Conservation (phyloP, 495 filamentous ascomycete species). For the Aspergillus haitiensis region DNA sequence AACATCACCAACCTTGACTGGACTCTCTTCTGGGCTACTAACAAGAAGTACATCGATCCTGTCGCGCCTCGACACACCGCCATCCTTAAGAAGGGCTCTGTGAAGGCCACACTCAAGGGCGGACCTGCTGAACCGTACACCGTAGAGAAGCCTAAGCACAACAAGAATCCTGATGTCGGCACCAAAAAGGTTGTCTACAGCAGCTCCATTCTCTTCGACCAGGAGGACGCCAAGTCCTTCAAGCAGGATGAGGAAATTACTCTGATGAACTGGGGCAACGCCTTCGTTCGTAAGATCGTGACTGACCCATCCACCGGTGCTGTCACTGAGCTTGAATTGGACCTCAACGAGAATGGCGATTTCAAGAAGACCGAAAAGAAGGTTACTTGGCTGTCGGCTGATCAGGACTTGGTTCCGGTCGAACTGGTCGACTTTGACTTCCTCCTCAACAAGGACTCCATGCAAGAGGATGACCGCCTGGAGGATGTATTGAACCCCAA, state of each 20-base stretch:
- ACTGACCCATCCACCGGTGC: conserved; percentile 53
- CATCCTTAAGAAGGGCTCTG: conserved; percentile 63
- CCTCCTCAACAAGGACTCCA: conserved; percentile 86
- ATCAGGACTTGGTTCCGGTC: conserved; percentile 75
- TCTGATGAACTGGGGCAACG: conserved; percentile 95
- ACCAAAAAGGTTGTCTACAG: conserved; percentile 81
- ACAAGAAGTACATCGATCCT: conserved; percentile 95
- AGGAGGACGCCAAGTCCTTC: conserved; percentile 80
- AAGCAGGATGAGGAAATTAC: conserved; percentile 88
- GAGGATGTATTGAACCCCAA: conserved; percentile 76
- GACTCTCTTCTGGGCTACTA: conserved; percentile 88
- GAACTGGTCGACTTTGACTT: conserved; percentile 91
- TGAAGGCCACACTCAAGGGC: conserved; percentile 68
- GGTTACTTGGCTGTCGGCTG: conserved; percentile 81
- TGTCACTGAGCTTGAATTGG: conserved; percentile 68
- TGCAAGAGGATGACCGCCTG: conserved; percentile 76
- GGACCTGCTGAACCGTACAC: conserved; percentile 61
- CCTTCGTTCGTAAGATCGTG: conserved; percentile 73
- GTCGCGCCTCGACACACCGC: conserved; percentile 83
- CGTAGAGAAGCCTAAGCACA: conserved; percentile 79
- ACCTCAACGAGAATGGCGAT: conserved; percentile 83
- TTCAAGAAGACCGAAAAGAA: conserved; percentile 95
- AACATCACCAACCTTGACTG: conserved; percentile 91
- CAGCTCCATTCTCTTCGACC: conserved; percentile 72
- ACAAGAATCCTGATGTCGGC: conserved; percentile 81